Evolutionary conservation across 345 rosid genomes (phyloP).

Genomic region (Trapa incisa): DNA sequence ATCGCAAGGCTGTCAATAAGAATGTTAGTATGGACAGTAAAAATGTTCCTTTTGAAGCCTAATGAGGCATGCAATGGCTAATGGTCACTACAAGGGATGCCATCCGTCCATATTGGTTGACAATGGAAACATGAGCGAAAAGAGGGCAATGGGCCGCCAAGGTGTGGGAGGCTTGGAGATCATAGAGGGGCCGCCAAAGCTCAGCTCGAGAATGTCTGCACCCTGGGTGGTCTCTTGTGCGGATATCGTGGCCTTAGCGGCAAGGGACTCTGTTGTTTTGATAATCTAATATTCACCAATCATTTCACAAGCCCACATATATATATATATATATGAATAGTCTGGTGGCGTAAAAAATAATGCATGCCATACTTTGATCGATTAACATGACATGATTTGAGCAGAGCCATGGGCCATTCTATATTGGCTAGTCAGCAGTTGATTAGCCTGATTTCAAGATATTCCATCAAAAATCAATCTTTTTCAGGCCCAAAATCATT

Average conservation of each 20-base stretch:
- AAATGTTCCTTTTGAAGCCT: not conserved
- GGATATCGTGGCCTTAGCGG: constrained; percentile 73
- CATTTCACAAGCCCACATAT: too few species aligned
- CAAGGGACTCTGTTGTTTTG: constrained; percentile 65
- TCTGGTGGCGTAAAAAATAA: not conserved
- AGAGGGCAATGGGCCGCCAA: constrained; percentile 39
- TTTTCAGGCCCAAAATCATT: too few species aligned
- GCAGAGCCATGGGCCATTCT: constrained; percentile 52
- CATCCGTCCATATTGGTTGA: constrained; percentile 75
- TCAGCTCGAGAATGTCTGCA: constrained; percentile 39
- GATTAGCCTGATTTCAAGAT: too few species aligned
- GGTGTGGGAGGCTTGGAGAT: constrained; percentile 54
- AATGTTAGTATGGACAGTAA: too few species aligned
- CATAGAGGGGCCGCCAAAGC: constrained; percentile 40
- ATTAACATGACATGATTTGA: not conserved
- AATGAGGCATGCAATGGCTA: not conserved
- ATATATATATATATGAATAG: not conserved
- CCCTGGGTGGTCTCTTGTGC: constrained; percentile 73
- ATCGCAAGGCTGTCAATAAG: constrained; percentile 24
- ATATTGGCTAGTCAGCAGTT: constrained; percentile 1
- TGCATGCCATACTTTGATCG: not conserved
- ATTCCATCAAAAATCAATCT: too few species aligned
- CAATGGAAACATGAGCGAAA: constrained; percentile 34
- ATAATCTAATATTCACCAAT: constrained; percentile 15
- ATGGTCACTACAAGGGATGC: constrained; percentile 28